Conservation (phyloP, 306 rosid species). For the Glycyrrhiza uralensis region DNA sequence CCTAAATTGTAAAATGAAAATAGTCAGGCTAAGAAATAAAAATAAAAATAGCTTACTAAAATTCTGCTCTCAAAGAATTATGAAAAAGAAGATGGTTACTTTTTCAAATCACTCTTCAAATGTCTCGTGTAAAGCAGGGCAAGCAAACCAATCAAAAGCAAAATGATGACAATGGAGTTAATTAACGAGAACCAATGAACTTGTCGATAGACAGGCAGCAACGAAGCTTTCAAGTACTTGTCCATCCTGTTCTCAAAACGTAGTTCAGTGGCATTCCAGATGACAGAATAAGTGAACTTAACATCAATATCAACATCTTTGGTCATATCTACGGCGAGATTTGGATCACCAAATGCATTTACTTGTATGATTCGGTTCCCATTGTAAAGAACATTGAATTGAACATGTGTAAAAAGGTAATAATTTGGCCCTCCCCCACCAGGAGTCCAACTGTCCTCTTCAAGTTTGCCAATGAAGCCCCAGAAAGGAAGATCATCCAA, state of each 20-base stretch:
- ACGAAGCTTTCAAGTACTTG: slow-evolving; percentile 62
- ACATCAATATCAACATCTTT: slow-evolving; percentile 53
- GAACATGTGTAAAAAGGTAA: slow-evolving; percentile 66
- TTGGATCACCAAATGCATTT: slow-evolving; percentile 72
- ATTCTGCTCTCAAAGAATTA: background rate
- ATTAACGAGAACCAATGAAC: slow-evolving; percentile 84
- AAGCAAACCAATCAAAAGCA: slow-evolving; percentile 76
- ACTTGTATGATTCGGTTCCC: slow-evolving; percentile 60
- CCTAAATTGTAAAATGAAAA: slow-evolving; percentile 36
- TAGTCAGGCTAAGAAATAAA: slow-evolving; percentile 23
- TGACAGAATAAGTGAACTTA: slow-evolving; percentile 74
- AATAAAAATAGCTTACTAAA: background rate
- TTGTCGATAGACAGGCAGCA: slow-evolving; percentile 51
- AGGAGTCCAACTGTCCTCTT: slow-evolving; percentile 45
- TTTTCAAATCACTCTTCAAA: slow-evolving; percentile 72
- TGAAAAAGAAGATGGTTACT: slow-evolving; percentile 46
- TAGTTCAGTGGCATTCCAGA: slow-evolving; percentile 56
- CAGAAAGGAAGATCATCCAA: slow-evolving; percentile 85
- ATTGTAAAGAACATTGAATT: slow-evolving; percentile 64
- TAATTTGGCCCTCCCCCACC: slow-evolving; percentile 45
- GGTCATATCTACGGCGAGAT: slow-evolving; percentile 57
- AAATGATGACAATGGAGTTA: slow-evolving; percentile 63
- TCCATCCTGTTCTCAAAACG: slow-evolving; percentile 66
- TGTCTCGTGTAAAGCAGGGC: slow-evolving; percentile 59
- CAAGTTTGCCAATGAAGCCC: slow-evolving; percentile 80